A percentile compares a stretch with the other conserved stretches of the same genome.
phyloP scores from a whole-genome alignment of 2,329 filamentous ascomycete genomes.

The Nothopassalora personata region DNA sequence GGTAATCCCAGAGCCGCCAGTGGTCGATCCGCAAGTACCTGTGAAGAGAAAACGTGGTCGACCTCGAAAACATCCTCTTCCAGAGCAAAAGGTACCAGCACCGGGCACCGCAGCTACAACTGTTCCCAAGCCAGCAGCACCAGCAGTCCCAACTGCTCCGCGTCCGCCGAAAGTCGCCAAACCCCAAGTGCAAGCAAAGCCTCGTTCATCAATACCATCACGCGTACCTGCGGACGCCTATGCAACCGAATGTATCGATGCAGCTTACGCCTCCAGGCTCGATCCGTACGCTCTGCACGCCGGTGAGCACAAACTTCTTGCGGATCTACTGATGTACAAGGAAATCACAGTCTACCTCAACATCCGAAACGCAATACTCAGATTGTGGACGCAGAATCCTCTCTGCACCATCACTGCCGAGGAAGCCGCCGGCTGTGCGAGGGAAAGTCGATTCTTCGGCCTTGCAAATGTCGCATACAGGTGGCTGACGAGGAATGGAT shows the following conservation, averaged over 20 bases:
- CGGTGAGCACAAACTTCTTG: slow-evolving; percentile 75
- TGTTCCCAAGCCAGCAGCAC: background rate
- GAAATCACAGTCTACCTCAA: slow-evolving; percentile 96
- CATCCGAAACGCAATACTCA: slow-evolving; percentile 87
- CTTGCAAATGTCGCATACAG: slow-evolving; percentile 83
- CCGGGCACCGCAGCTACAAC: background rate
- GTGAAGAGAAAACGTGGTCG: slow-evolving; percentile 28
- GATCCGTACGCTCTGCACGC: slow-evolving; percentile 84
- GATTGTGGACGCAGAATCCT: slow-evolving; percentile 84
- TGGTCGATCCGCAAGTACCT: slow-evolving; percentile 6
- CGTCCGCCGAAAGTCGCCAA: slow-evolving; percentile 24
- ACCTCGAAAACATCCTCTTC: slow-evolving; percentile 23
- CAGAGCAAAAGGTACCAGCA: slow-evolving; percentile 16
- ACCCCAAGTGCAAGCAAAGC: slow-evolving; percentile 24
- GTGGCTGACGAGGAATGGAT: slow-evolving; percentile 85
- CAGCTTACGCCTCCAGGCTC: slow-evolving; percentile 81
- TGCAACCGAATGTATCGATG: slow-evolving; percentile 83
- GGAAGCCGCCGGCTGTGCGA: slow-evolving; percentile 86
- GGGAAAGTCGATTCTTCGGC: slow-evolving; percentile 81
- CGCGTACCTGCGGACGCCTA: slow-evolving; percentile 70
- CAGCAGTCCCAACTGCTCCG: slow-evolving; percentile 14
- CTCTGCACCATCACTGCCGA: slow-evolving; percentile 73
- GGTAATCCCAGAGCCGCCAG: background rate
- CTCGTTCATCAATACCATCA: slow-evolving; percentile 69
- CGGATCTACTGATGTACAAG: slow-evolving; percentile 73